Evolutionary conservation across 768 basidiomycete genomes (phyloP).

Genomic region (Boletus edulis): DNA sequence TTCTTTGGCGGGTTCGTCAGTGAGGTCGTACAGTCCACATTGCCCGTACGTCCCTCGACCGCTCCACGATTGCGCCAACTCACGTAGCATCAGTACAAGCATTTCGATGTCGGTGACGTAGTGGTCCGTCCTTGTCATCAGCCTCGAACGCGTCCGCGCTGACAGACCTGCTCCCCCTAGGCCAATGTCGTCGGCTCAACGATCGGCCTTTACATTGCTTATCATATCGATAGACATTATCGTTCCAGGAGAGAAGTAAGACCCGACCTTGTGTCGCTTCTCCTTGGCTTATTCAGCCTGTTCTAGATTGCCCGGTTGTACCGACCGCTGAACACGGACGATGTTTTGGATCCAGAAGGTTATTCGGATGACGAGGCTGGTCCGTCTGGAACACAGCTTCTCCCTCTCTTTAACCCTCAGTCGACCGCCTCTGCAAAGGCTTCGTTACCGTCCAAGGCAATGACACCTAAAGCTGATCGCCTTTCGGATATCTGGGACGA

Average conservation of each 20-base stretch:
- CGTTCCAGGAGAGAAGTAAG: constrained; percentile 75
- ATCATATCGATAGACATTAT: constrained; percentile 71
- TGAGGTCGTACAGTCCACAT: constrained; percentile 75
- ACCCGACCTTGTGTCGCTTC: neutral
- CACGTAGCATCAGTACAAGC: constrained; percentile 49
- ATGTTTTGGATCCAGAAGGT: constrained; percentile 53
- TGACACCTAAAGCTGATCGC: constrained; percentile 32
- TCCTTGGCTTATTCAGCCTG: neutral
- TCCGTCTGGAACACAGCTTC: constrained; percentile 49
- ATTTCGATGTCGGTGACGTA: constrained; percentile 72
- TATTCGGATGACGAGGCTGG: constrained; percentile 41
- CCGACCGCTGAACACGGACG: constrained; percentile 59
- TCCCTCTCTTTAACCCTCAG: constrained; percentile 45
- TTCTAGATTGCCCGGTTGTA: constrained; percentile 74
- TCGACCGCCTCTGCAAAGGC: constrained; percentile 15
- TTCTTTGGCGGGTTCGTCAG: constrained; percentile 79
- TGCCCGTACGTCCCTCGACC: constrained; percentile 52
- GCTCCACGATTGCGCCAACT: neutral
- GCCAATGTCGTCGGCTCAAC: constrained; percentile 77
- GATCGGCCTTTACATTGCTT: constrained; percentile 63
- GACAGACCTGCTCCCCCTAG: constrained; percentile 36
- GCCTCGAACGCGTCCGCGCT: constrained; percentile 7
- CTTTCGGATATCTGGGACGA: constrained; percentile 75
- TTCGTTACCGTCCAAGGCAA: constrained; percentile 27
- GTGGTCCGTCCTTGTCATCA: constrained; percentile 44